phyloP scores from a whole-genome alignment of 139 green algal species.

The Volvox reticuliferus region DNA sequence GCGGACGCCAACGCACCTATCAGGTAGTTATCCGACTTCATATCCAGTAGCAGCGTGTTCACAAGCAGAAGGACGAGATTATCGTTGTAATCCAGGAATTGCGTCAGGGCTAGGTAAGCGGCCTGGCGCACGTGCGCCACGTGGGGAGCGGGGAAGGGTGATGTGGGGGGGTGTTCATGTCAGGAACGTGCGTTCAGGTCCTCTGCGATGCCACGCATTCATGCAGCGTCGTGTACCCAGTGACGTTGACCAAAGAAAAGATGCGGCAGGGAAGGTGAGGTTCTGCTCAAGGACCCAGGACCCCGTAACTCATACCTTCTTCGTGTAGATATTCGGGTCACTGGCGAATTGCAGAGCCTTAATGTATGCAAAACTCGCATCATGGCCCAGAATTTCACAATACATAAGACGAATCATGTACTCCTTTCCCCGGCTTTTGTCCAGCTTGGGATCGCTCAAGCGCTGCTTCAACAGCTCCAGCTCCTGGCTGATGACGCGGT shows the following conservation, averaged over 20 bases:
- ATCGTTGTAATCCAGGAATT: constrained; percentile 93
- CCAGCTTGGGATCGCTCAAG: constrained; percentile 80
- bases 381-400: constrained; percentile 98
- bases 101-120: constrained; percentile 92
- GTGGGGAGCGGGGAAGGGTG: background rate
- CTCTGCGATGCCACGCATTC: too few relatives aligned
- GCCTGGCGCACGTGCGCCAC: constrained; percentile 64
- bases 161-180: background rate
- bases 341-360: constrained; percentile 70
- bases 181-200: too few relatives aligned
- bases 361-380: constrained; percentile 91
- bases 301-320: constrained; percentile 61
- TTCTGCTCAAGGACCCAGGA: background rate
- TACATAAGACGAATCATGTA: constrained; percentile 96
- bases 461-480: constrained; percentile 87
- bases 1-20: constrained; percentile 60
- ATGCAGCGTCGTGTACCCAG: too few relatives aligned
- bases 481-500: constrained; percentile 87
- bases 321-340: constrained; percentile 71
- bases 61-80: constrained; percentile 96
- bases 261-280: too few relatives aligned
- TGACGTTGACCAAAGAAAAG: too few relatives aligned
- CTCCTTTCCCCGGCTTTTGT: constrained; percentile 83
- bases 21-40: constrained; percentile 95
- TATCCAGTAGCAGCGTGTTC: constrained; percentile 95